phyloP scores from a whole-genome alignment of 164 flowering plant species.

The Buxus sempervirens region DNA sequence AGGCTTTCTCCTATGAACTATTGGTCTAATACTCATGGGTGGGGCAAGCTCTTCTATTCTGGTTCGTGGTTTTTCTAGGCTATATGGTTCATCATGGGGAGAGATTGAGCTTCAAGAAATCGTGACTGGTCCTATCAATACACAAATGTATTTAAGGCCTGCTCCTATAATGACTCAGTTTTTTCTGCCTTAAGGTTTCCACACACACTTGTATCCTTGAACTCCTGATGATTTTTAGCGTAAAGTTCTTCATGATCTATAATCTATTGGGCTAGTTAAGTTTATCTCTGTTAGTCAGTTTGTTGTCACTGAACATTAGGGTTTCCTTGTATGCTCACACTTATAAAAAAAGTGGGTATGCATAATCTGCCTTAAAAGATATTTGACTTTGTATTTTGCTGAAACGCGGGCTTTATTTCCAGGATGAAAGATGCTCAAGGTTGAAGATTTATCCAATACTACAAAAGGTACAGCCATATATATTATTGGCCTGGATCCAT shows the following conservation, averaged over 20 bases:
- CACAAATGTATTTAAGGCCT: neutral
- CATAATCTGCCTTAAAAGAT: neutral
- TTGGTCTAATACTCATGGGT: too few species aligned
- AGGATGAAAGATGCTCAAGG: constrained; percentile 98
- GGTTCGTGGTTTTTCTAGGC: too few species aligned
- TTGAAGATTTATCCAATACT: constrained; percentile 92
- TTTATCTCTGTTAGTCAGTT: neutral
- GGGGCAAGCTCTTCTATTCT: too few species aligned
- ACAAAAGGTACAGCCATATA: constrained; percentile 59
- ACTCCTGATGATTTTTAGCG: neutral
- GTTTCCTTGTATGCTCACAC: neutral
- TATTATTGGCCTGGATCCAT: neutral
- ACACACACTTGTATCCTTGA: neutral
- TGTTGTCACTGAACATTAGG: neutral
- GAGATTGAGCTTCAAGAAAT: too few species aligned
- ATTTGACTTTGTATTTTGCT: neutral
- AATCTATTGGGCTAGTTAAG: neutral
- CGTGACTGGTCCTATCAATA: too few species aligned
- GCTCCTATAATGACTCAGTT: neutral
- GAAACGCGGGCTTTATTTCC: constrained; percentile 18
- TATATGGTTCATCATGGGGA: too few species aligned
- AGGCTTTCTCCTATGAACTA: neutral
- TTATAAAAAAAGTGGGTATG: neutral
- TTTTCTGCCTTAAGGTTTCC: neutral
- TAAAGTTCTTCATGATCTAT: too few species aligned